These are phyloP conservation scores for Colletotrichum sidae DNA, from an alignment of 2,329 filamentous ascomycete genomes.

Conservation along the genomic window DNA sequence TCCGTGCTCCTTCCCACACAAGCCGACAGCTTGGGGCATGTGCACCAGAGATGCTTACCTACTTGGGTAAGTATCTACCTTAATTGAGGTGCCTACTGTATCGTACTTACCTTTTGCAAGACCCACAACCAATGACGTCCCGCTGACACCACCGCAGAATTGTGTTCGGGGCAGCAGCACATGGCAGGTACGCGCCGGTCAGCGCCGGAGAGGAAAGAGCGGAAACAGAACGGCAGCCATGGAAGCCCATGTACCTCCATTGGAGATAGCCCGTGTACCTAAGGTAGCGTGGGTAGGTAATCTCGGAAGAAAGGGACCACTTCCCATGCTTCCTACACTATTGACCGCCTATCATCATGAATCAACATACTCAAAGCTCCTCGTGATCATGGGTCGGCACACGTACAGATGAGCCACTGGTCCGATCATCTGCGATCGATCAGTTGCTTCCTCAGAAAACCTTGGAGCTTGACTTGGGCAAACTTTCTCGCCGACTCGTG, in stretches of 20 bases:
- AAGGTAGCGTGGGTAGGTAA: no score
- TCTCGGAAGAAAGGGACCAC: no score
- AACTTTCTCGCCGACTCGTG: conserved; percentile 9
- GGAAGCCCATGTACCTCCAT: no score
- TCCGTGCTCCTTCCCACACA: neutral
- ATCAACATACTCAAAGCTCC: no score
- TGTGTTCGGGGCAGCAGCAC: neutral
- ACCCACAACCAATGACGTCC: conserved; percentile 31
- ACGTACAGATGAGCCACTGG: neutral
- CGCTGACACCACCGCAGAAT: conserved; percentile 20
- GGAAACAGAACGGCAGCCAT: neutral
- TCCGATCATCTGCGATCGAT: conserved; percentile 24
- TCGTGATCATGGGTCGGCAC: no score
- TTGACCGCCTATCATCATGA: no score
- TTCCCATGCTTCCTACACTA: no score
- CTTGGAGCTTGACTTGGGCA: conserved; percentile 5
- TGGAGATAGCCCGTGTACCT: no score
- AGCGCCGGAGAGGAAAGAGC: neutral
- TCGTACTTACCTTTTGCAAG: neutral
- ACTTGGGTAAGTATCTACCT: neutral
- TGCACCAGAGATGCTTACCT: no score
- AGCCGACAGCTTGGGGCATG: neutral
- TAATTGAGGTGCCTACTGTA: no score
- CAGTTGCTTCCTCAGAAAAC: no score
- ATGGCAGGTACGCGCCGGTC: conserved; percentile 8